These are phyloP conservation scores for Fusarium camptoceras DNA, from an alignment of 2,329 filamentous ascomycete species.

Conservation along the genomic window DNA sequence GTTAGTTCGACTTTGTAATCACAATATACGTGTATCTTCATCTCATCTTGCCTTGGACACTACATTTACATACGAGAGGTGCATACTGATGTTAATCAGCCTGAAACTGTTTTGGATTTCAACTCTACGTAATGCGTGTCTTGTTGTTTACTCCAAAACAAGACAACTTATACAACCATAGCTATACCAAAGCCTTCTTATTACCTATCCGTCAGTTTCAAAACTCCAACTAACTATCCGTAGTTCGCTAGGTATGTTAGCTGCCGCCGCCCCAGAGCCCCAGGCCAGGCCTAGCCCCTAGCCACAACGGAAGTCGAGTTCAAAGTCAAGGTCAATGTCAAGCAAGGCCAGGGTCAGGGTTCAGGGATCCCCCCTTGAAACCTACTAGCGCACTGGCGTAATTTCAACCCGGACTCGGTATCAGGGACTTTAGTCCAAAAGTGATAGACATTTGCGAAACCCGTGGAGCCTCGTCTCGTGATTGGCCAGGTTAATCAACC, in stretches of 20 bases:
- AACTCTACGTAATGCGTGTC: neutral
- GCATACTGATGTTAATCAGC: neutral
- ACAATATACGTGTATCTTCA: neutral
- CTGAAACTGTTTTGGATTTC: slow-evolving; percentile 1
- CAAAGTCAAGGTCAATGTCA: neutral
- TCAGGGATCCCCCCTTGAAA: slow-evolving; percentile 63
- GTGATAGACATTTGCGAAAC: slow-evolving; percentile 31
- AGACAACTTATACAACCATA: slow-evolving; percentile 1
- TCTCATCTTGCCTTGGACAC: neutral
- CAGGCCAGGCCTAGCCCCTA: neutral
- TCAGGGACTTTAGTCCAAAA: slow-evolving; percentile 54
- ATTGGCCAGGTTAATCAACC: slow-evolving; percentile 29
- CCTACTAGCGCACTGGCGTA: slow-evolving; percentile 61
- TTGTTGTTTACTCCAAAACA: slow-evolving; percentile 1
- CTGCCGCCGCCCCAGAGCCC: slow-evolving; percentile 32
- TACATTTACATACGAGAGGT: neutral
- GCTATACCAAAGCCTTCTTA: slow-evolving; percentile 2
- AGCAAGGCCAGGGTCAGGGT: slow-evolving; percentile 20
- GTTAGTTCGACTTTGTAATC: slow-evolving; percentile 13
- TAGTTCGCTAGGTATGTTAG: slow-evolving; percentile 40
- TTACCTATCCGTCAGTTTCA: slow-evolving; percentile 30
- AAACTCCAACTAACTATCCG: slow-evolving; percentile 22
- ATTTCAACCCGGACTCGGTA: slow-evolving; percentile 58
- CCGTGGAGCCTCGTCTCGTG: slow-evolving; percentile 13
- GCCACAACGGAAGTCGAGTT: neutral